Evolutionary conservation across 257 asterid genomes (phyloP), one percentile per base, ranked within the genome.

Genomic region (Ehretia macrophylla): DNA sequence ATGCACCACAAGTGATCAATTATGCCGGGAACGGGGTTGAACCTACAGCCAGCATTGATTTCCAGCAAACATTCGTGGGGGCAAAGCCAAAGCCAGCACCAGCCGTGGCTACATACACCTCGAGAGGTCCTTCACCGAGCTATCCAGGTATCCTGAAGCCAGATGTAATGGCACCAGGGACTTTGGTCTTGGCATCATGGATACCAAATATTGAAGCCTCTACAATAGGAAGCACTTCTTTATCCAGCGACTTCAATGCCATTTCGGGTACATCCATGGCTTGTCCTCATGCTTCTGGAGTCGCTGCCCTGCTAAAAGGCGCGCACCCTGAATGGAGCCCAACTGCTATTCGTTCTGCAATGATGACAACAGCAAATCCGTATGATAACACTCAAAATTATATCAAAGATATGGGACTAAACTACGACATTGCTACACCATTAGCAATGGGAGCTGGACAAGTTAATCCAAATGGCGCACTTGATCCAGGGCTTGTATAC

Each of bases 401-500:
- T 1, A 69, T 69, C 19, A 42, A 48, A 45, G 77, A 74, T 16
- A 21, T 17, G 0, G 72, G 62, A 20, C 38, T 37, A 5, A 16
- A 59, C 12, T 35, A 62, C 8, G 39, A 52, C 17, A 35, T 21
- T 1, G 86, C 81, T 8, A 63, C 75, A 8, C 83, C 83, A 45
- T 16, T 73, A 8, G 69, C 72, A 12, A 77, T 77, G 72, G 83
- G 86, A 32, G 68, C 81, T 8, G 87, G 87, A 4, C 71, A 72
- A 4, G 74, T 81, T 56, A 53, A 72, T 58, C 86, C 84, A 27
- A 81, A 81, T 51, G n/a, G 63, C 0, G 84, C 86, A 12, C 65
- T 81, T 0, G 73, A 77, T 62, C 87, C 82, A 0, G 87, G 87
- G 11, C 74, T 81, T 8, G 67, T 81, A 13, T 77, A 81, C 6